These are phyloP conservation scores for Vitis hybrid DNA, from an alignment of 177 flowering plant species.

Conservation along the genomic window DNA sequence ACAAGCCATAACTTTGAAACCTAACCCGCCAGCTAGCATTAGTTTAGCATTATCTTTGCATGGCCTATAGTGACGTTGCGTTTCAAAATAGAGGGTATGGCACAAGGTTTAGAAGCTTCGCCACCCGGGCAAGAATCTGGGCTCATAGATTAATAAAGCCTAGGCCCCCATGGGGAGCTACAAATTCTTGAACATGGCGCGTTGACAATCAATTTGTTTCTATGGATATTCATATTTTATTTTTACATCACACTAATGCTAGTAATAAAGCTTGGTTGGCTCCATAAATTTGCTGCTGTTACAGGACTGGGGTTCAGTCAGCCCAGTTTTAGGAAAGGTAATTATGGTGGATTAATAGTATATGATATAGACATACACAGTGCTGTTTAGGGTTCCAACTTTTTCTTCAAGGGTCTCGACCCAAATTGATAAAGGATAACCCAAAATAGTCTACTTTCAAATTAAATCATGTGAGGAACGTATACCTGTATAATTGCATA, in stretches of 20 bases:
- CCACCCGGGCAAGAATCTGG: slow-evolving; percentile 32
- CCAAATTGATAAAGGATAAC: too few relatives aligned
- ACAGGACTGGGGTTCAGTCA: not conserved
- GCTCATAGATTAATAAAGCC: slow-evolving; percentile 12
- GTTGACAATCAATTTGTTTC: slow-evolving; percentile 18
- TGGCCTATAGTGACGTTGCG: not conserved
- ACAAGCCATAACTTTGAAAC: not conserved
- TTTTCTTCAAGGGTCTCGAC: too few relatives aligned
- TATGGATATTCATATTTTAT: not conserved
- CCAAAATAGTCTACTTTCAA: too few relatives aligned
- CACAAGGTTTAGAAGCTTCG: slow-evolving; percentile 55
- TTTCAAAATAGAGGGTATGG: slow-evolving; percentile 8
- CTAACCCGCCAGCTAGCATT: slow-evolving; percentile 7
- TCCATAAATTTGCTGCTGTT: slow-evolving; percentile 7
- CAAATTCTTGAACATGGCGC: slow-evolving; percentile 10
- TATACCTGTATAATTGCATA: too few relatives aligned
- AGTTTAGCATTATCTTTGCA: not conserved
- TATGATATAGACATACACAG: not conserved
- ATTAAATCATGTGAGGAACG: too few relatives aligned
- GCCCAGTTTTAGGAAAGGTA: not conserved
- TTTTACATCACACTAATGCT: slow-evolving; percentile 1
- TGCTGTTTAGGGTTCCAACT: too few relatives aligned
- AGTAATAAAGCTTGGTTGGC: not conserved
- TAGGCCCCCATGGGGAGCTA: slow-evolving; percentile 3
- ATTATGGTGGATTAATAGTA: not conserved